phyloP scores from a whole-genome alignment of 169 alveolate species.

The Nephromyces sp. region DNA sequence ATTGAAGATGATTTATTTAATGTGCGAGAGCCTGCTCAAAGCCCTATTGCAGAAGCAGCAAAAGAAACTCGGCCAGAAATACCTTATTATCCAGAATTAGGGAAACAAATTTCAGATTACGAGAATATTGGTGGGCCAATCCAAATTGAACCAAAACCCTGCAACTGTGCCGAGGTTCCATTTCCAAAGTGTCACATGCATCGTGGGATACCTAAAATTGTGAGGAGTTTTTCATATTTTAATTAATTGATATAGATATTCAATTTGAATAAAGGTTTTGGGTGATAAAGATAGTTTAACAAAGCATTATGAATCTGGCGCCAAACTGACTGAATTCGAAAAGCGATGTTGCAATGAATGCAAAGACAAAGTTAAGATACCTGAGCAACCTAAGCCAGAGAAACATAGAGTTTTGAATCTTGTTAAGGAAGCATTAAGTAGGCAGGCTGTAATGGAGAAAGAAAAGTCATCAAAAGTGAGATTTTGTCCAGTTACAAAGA shows the following conservation, averaged over 20 bases:
- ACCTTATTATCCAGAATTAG: neutral
- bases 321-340: neutral
- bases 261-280: neutral
- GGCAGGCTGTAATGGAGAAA: neutral
- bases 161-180: neutral
- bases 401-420: neutral
- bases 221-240: neutral
- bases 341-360: neutral
- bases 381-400: neutral
- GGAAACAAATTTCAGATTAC: neutral
- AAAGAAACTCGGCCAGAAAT: constrained; percentile 2
- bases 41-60: constrained; percentile 11
- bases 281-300: neutral
- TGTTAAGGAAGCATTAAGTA: neutral
- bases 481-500: neutral
- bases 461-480: neutral
- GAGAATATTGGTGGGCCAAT: neutral
- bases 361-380: neutral
- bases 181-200: neutral
- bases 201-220: neutral
- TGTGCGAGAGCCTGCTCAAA: constrained; percentile 3
- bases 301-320: neutral
- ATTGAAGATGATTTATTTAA: constrained; percentile 8
- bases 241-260: neutral
- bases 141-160: neutral